phyloP scores from a whole-genome alignment of 1,139 yeast genomes.

The Insectozyma bohioensis region DNA sequence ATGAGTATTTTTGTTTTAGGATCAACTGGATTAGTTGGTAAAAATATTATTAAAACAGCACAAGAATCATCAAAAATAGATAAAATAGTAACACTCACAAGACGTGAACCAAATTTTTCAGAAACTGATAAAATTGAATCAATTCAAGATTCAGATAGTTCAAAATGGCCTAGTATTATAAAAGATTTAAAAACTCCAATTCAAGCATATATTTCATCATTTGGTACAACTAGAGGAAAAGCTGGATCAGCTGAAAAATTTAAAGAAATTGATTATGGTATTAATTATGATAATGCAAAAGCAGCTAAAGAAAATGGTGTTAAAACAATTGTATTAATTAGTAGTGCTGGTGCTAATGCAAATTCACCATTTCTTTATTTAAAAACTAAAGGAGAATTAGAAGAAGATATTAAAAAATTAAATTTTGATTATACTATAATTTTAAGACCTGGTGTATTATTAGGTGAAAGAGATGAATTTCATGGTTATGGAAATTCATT shows the following conservation, averaged over 20 bases:
- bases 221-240: conserved; percentile 72
- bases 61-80: conserved; percentile 27
- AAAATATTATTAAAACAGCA: conserved; percentile 41
- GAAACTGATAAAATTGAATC: conserved; percentile 12
- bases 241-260: conserved; percentile 74
- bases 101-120: conserved; percentile 32
- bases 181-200: conserved; percentile 15
- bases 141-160: conserved; percentile 24
- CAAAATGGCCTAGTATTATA: conserved; percentile 40
- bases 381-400: conserved; percentile 63
- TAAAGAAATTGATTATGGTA: conserved; percentile 66
- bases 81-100: conserved; percentile 44
- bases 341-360: conserved; percentile 58
- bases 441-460: conserved; percentile 65
- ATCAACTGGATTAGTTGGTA: conserved; percentile 64
- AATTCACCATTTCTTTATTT: conserved; percentile 56
- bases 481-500: conserved; percentile 36
- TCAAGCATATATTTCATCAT: conserved; percentile 51
- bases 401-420: conserved; percentile 54
- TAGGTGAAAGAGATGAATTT: conserved; percentile 55
- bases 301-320: conserved; percentile 69
- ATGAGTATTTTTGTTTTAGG: conserved; percentile 45
- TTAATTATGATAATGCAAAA: conserved; percentile 62
- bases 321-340: conserved; percentile 61
- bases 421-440: conserved; percentile 68